A percentile compares a stretch with the other conserved stretches of the same genome.
These are phyloP conservation scores for Mycena galopus DNA, from an alignment of 768 basidiomycete genomes.

Conservation along the genomic window DNA sequence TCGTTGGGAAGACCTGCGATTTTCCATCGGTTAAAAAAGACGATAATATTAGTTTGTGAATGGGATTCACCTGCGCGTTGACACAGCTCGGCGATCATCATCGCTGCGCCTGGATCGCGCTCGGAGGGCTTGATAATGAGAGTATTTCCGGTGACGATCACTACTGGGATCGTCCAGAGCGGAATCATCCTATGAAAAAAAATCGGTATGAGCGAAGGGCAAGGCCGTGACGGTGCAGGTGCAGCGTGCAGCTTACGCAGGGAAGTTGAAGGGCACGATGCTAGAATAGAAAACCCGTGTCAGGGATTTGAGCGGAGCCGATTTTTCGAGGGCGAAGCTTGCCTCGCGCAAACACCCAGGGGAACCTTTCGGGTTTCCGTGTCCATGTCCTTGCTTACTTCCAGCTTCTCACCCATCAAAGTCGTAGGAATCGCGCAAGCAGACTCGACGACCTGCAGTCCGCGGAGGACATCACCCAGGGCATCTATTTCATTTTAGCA, in stretches of 20 bases:
- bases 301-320: neutral
- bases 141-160: slow-evolving; percentile 92
- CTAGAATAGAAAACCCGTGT: slow-evolving; percentile 38
- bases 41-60: too few relatives aligned
- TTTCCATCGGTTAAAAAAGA: neutral
- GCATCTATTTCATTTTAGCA: slow-evolving; percentile 70
- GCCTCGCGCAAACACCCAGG: slow-evolving; percentile 83
- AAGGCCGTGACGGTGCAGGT: neutral
- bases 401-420: slow-evolving; percentile 91
- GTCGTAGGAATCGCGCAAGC: slow-evolving; percentile 86
- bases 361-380: slow-evolving; percentile 88
- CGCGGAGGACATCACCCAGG: slow-evolving; percentile 93
- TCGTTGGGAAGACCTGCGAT: slow-evolving; percentile 80
- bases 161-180: slow-evolving; percentile 95
- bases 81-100: slow-evolving; percentile 97
- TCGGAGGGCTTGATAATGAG: slow-evolving; percentile 96
- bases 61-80: slow-evolving; percentile 75
- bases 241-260: slow-evolving; percentile 70
- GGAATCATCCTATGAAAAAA: slow-evolving; percentile 89
- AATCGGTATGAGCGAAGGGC: neutral
- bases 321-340: neutral
- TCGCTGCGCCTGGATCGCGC: slow-evolving; percentile 95
- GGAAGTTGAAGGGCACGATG: slow-evolving; percentile 92
- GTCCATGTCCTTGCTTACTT: slow-evolving; percentile 98
- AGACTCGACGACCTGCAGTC: slow-evolving; percentile 89